Evolutionary conservation across 345 rosid species (phyloP).

Genomic region (Draba incana): DNA sequence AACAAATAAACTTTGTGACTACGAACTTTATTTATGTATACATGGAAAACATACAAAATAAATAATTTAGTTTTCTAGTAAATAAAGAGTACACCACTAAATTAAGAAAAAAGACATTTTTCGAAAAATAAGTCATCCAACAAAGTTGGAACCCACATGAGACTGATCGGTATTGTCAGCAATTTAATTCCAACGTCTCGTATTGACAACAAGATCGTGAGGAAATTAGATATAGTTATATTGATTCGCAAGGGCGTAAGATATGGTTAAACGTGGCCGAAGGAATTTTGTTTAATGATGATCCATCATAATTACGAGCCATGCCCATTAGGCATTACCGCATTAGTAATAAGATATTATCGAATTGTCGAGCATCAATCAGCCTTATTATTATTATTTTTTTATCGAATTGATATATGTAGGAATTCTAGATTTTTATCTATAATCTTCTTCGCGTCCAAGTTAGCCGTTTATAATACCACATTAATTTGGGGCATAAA

Average conservation of each 20-base stretch:
- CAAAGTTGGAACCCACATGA: constrained; percentile 33
- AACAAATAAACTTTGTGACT: constrained; percentile 16
- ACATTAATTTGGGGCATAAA: too few relatives aligned
- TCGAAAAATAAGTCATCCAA: constrained; percentile 15
- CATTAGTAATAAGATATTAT: background rate
- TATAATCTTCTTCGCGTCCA: too few relatives aligned
- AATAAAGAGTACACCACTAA: constrained; percentile 8
- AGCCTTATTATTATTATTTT: too few relatives aligned
- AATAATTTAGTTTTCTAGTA: constrained; percentile 13
- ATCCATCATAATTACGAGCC: constrained; percentile 2
- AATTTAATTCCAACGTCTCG: background rate
- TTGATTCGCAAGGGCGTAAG: too few relatives aligned
- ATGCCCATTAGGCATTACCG: background rate
- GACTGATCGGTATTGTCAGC: constrained; percentile 1
- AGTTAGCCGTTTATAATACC: too few relatives aligned
- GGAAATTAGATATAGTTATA: background rate
- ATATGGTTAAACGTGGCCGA: background rate
- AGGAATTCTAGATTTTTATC: too few relatives aligned
- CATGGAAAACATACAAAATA: background rate
- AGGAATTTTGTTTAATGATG: background rate
- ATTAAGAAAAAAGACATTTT: constrained; percentile 8
- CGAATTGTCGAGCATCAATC: too few relatives aligned
- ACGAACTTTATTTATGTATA: background rate
- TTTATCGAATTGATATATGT: too few relatives aligned
- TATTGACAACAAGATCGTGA: constrained; percentile 5